Evolutionary conservation across 805 yeast species (phyloP).

Genomic region (Yueomyces sinensis): DNA sequence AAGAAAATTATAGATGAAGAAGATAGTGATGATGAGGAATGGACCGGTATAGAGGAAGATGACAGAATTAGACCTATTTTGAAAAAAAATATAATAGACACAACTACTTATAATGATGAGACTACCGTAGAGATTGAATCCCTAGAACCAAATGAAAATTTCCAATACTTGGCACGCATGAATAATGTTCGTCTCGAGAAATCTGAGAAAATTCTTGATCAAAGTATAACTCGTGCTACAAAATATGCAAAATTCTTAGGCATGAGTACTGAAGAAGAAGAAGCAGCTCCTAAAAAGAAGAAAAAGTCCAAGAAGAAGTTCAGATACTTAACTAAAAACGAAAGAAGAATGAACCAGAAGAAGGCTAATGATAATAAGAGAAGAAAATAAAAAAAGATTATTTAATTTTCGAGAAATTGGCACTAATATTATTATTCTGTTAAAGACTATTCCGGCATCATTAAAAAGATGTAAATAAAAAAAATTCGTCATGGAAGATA

Average conservation of each 20-base stretch:
- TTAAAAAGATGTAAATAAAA: no score
- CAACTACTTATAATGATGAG: slow-evolving; percentile 23
- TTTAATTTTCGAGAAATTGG: not conserved
- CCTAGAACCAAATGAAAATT: slow-evolving; percentile 32
- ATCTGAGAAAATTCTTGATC: slow-evolving; percentile 56
- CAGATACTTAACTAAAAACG: slow-evolving; percentile 72
- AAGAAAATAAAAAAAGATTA: slow-evolving; percentile 11
- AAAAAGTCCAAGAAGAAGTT: slow-evolving; percentile 60
- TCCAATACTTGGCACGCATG: slow-evolving; percentile 49
- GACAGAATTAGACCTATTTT: slow-evolving; percentile 20
- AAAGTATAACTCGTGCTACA: slow-evolving; percentile 66
- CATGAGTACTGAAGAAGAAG: slow-evolving; percentile 29
- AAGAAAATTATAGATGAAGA: slow-evolving; percentile 5
- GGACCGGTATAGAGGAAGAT: slow-evolving; percentile 28
- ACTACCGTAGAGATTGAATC: slow-evolving; percentile 37
- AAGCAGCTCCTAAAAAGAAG: slow-evolving; percentile 13
- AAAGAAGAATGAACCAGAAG: slow-evolving; percentile 50
- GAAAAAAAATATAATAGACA: slow-evolving; percentile 12
- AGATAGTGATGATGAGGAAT: slow-evolving; percentile 13
- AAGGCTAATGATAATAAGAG: slow-evolving; percentile 28
- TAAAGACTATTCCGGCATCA: no score
- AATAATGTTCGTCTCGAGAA: slow-evolving; percentile 61
- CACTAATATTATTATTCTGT: no score
- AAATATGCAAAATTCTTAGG: slow-evolving; percentile 66
- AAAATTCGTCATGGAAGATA: no score